Evolutionary conservation across 2,329 filamentous ascomycete species (phyloP).

Genomic region (Ustilaginoidea virens): DNA sequence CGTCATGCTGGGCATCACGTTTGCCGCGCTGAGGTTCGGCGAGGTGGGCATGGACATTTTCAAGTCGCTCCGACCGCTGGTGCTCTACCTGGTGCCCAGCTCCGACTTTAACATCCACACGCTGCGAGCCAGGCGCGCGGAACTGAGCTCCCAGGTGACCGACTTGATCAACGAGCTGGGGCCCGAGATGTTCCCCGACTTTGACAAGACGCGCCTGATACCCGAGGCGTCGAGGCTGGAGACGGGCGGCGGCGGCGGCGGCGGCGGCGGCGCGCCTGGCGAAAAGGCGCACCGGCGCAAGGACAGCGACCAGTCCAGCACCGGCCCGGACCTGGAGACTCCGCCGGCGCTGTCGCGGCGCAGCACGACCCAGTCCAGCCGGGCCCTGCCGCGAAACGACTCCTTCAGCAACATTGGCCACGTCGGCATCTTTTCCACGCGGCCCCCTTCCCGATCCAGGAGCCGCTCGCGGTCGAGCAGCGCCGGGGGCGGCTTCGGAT

Average conservation of each 20-base stretch:
- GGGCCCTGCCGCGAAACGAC: constrained; percentile 64
- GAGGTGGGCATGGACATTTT: constrained; percentile 98
- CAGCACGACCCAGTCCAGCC: constrained; percentile 38
- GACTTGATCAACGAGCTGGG: constrained; percentile 89
- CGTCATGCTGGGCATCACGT: constrained; percentile 77
- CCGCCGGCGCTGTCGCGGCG: constrained; percentile 25
- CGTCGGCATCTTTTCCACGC: constrained; percentile 80
- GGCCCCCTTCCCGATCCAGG: constrained; percentile 66
- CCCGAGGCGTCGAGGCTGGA: constrained; percentile 32
- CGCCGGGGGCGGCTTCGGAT: constrained; percentile 45
- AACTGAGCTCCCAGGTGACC: constrained; percentile 70
- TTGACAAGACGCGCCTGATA: constrained; percentile 60
- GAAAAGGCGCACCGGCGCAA: constrained; percentile 17
- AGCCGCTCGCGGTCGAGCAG: constrained; percentile 58
- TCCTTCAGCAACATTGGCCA: constrained; percentile 81
- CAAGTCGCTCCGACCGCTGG: constrained; percentile 80
- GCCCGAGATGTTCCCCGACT: constrained; percentile 95
- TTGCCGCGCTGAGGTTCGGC: constrained; percentile 83
- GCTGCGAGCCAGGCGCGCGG: constrained; percentile 55
- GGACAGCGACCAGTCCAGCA: constrained; percentile 34
- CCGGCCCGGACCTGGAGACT: constrained; percentile 20
- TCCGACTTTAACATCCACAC: constrained; percentile 73
- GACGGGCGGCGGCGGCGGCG: constrained; percentile 13
- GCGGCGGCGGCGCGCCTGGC: constrained; percentile 5
- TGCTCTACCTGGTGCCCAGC: constrained; percentile 71